Evolutionary conservation across 2,329 filamentous ascomycete genomes (phyloP).

Genomic region (Alternaria dauci): DNA sequence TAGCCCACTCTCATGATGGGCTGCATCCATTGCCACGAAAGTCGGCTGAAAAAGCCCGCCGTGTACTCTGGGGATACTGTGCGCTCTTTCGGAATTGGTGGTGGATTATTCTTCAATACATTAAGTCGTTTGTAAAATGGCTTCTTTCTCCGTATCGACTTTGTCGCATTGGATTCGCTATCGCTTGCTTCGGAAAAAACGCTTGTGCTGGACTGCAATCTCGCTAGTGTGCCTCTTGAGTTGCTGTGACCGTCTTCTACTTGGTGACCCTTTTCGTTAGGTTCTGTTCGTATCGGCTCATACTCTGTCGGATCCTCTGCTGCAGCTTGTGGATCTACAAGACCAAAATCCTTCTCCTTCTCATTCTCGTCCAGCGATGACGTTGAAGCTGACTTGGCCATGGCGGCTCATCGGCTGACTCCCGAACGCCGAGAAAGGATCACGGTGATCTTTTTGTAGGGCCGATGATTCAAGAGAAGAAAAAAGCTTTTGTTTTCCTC

Average conservation of each 20-base stretch:
- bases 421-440: slow-evolving; percentile 4
- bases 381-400: slow-evolving; percentile 33
- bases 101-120: slow-evolving; percentile 59
- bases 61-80: slow-evolving; percentile 72
- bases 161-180: slow-evolving; percentile 38
- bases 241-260: slow-evolving; percentile 29
- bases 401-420: slow-evolving; percentile 8
- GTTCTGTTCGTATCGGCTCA: slow-evolving; percentile 50
- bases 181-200: slow-evolving; percentile 43
- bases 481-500: not conserved
- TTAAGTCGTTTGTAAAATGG: slow-evolving; percentile 67
- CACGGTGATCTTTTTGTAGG: slow-evolving; percentile 6
- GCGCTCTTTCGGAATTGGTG: slow-evolving; percentile 65
- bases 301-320: slow-evolving; percentile 46
- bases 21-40: slow-evolving; percentile 91
- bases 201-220: slow-evolving; percentile 41
- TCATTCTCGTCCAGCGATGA: slow-evolving; percentile 37
- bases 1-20: slow-evolving; percentile 87
- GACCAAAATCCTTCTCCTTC: slow-evolving; percentile 50
- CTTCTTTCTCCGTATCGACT: slow-evolving; percentile 52
- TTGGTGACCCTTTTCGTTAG: slow-evolving; percentile 45
- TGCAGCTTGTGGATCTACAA: slow-evolving; percentile 48
- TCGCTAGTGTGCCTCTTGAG: slow-evolving; percentile 33
- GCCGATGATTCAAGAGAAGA: not conserved
- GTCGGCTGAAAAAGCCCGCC: slow-evolving; percentile 75